Conservation (phyloP, 805 yeast species). For the Kodamaea sagamina region DNA sequence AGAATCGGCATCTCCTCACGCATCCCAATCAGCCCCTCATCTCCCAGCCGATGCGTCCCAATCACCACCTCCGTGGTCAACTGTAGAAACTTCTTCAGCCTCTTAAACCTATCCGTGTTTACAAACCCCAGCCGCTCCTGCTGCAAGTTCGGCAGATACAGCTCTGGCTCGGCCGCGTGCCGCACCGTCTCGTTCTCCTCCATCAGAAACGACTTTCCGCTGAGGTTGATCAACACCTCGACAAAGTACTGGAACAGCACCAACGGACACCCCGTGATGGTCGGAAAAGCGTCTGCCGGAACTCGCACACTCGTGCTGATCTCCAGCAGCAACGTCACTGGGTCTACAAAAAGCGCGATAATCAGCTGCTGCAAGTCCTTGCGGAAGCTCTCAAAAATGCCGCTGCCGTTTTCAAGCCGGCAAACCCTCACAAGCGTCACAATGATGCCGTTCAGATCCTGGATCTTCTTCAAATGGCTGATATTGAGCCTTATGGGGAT, state of each 20-base stretch:
- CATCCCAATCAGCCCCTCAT: not conserved
- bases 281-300: constrained; percentile 86
- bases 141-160: constrained; percentile 19
- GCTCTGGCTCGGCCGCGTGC: constrained; percentile 9
- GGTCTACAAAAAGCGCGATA: constrained; percentile 78
- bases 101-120: constrained; percentile 77
- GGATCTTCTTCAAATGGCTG: constrained; percentile 68
- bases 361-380: constrained; percentile 81
- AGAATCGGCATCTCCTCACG: not conserved
- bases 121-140: constrained; percentile 50
- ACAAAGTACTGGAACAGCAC: constrained; percentile 83
- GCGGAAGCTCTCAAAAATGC: constrained; percentile 69
- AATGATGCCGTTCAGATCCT: constrained; percentile 71
- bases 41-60: constrained; percentile 67
- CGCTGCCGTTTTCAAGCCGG: constrained; percentile 57
- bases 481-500: constrained; percentile 71
- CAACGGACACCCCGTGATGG: constrained; percentile 67
- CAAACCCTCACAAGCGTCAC: constrained; percentile 81
- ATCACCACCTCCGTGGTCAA: constrained; percentile 76
- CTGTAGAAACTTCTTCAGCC: constrained; percentile 77
- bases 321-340: constrained; percentile 55
- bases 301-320: constrained; percentile 65
- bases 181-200: constrained; percentile 19
- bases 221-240: constrained; percentile 79
- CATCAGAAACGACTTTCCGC: constrained; percentile 52